Evolutionary conservation across 306 rosid species (phyloP), one percentile per base, ranked within the genome.

Genomic region (Quercus aquifolioides): DNA sequence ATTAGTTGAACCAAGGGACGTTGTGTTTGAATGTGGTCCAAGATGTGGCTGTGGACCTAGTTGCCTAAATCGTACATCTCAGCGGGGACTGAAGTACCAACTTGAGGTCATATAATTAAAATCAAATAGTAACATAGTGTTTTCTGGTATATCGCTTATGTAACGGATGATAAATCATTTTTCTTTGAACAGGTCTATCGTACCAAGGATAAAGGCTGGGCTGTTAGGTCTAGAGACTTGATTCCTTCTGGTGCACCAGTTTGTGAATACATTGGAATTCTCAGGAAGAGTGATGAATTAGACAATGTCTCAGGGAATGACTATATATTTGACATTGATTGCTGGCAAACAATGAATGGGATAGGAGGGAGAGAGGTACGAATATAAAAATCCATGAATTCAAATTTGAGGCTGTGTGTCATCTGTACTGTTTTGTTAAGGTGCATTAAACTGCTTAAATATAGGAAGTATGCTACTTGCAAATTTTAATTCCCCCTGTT

Each of bases 191-290:
- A 94, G 99, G 95, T 95, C 84, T 92, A 90, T 76, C 92, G 94
- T 3, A 91, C 99, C 4, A 88, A 94, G 14, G 91, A 90, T 85
- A 95, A 93, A 77, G 99, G 99, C 57, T 92, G 98, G 99, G 99
- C 97, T 75, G 99, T 95, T 57, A 85, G 98, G 81, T 91, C 94
- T 21, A 90, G 98, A 97, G 96, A 95, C 89, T 92, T 91, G 78
- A 92, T 95, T 56, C 99, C 98, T 78, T 86, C 99, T 62, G 99
- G 99, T 54, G 97, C 98, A 41, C 99, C 94, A n/a, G 92, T 92
- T 43, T 95, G 99, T 65, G 98, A 95, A 84, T 95, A 95, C 85
- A 87, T 85, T 1, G 99, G 99, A 85, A 70, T 90, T 63, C 87
- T 92, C 55, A 83, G 69, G 80, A 92, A 89, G 87, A 81, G 92